Evolutionary conservation across 306 rosid genomes (phyloP).

Genomic region (Sicyos baderoa): DNA sequence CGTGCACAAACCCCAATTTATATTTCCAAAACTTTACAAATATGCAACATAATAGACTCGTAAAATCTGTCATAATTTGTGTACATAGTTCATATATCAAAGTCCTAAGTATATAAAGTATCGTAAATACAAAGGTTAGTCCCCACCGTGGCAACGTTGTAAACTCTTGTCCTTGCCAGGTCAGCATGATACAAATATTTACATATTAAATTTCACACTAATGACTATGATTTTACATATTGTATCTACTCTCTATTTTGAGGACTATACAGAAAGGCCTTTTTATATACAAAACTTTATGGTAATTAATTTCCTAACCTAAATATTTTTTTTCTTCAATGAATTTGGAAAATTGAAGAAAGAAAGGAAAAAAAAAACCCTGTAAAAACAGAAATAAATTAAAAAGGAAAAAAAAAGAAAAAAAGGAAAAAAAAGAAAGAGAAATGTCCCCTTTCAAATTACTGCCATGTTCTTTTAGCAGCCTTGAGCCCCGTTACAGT

Average conservation of each 20-base stretch:
- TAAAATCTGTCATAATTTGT: no score
- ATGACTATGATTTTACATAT: background rate
- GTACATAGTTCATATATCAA: no score
- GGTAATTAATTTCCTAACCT: conserved; percentile 12
- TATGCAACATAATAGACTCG: no score
- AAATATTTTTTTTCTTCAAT: background rate
- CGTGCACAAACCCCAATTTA: no score
- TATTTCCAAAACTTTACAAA: no score
- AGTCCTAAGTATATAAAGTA: no score
- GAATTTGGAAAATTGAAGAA: no score
- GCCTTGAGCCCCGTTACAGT: conserved; percentile 15
- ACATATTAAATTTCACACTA: background rate
- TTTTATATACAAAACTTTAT: conserved; percentile 11
- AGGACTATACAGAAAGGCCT: background rate
- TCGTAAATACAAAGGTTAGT: no score
- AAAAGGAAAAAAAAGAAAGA: background rate
- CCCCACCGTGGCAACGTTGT: no score
- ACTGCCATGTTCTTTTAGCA: conserved; percentile 18
- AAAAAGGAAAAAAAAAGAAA: no score
- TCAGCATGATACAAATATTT: background rate
- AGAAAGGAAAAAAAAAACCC: no score
- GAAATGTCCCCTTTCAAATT: background rate
- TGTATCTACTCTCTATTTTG: background rate
- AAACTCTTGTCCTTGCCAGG: conserved; percentile 30
- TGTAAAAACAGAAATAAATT: background rate